Evolutionary conservation across 2,329 filamentous ascomycete species (phyloP).

Genomic region (Ophiostoma tasmaniense): DNA sequence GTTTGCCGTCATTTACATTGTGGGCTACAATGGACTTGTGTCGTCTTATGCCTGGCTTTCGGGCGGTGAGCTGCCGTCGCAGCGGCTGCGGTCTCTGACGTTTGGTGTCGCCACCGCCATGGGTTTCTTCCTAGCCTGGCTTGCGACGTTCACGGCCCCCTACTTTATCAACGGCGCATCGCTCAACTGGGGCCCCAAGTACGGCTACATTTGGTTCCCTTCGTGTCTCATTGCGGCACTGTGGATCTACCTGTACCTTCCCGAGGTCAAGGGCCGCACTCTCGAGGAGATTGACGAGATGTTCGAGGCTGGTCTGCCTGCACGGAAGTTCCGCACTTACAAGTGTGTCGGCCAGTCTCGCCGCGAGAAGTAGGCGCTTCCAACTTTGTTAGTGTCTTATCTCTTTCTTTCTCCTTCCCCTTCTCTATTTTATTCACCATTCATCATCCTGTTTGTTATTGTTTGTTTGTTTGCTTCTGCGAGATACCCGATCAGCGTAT

Average conservation of each 20-base stretch:
- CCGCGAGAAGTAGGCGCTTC: not conserved
- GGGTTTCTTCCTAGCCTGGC: conserved; percentile 48
- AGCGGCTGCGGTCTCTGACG: conserved; percentile 47
- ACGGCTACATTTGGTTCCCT: conserved; percentile 47
- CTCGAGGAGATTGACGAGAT: conserved; percentile 49
- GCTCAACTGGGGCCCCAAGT: conserved; percentile 49
- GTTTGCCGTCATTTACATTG: conserved; percentile 45
- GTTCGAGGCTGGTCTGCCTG: conserved; percentile 34
- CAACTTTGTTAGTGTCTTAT: not conserved
- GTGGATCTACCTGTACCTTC: conserved; percentile 42
- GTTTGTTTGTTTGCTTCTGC: not conserved
- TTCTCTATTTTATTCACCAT: not conserved
- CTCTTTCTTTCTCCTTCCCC: not conserved
- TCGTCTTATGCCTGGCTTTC: conserved; percentile 49
- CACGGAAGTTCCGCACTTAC: conserved; percentile 36
- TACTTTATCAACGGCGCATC: conserved; percentile 50
- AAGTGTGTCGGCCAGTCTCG: conserved; percentile 21
- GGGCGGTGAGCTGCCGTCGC: conserved; percentile 48
- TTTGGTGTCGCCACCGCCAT: conserved; percentile 47
- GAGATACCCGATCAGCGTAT: conserved; percentile 16
- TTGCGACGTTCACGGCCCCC: conserved; percentile 49
- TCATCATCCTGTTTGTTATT: not conserved
- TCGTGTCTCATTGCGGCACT: conserved; percentile 28
- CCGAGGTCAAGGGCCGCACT: conserved; percentile 45
- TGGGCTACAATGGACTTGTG: conserved; percentile 44